Evolutionary conservation across 2,329 filamentous ascomycete genomes (phyloP), one percentile per base, ranked within the genome.

Genomic region (Acrocalymma vagum): DNA sequence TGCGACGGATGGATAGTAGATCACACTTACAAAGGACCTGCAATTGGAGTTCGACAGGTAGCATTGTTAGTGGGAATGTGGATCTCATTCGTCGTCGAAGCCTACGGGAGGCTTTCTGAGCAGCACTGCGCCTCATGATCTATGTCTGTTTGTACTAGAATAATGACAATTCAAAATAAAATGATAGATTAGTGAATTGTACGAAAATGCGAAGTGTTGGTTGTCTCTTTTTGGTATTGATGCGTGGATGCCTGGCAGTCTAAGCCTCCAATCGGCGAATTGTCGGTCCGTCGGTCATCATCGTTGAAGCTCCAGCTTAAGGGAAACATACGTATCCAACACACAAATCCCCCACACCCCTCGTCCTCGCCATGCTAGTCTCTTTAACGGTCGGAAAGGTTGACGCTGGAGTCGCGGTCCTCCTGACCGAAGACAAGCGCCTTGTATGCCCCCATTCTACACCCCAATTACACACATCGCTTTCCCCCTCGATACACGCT

Each of bases 301-400:
- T n/a, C n/a, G n/a, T n/a, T n/a, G n/a, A n/a, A n/a, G n/a, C n/a
- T n/a, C n/a, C n/a, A n/a, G n/a, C n/a, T n/a, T n/a, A n/a, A n/a
- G n/a, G n/a, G n/a, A n/a, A n/a, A n/a, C n/a, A n/a, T n/a, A n/a
- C n/a, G n/a, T n/a, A n/a, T n/a, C n/a, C n/a, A n/a, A n/a, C n/a
- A n/a, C n/a, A n/a, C n/a, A n/a, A n/a, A n/a, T n/a, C n/a, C n/a
- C n/a, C n/a, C n/a, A n/a, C n/a, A n/a, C n/a, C n/a, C n/a, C n/a
- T n/a, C n/a, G n/a, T n/a, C n/a, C n/a, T n/a, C n/a, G n/a, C n/a
- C n/a, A 97, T 99, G 94, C 82, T 97, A 66, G 90, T 99, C 74
- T 97, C 94, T 56, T 82, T 99, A 69, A 97, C 93, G 34, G 94
- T 99, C 73, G 94, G 94, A 79, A 99, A 99, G 78, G 94, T 99